A percentile compares a stretch with the other conserved stretches of the same genome.
Evolutionary conservation across 2,329 filamentous ascomycete genomes (phyloP).

Genomic region (Cercospora beticola): DNA sequence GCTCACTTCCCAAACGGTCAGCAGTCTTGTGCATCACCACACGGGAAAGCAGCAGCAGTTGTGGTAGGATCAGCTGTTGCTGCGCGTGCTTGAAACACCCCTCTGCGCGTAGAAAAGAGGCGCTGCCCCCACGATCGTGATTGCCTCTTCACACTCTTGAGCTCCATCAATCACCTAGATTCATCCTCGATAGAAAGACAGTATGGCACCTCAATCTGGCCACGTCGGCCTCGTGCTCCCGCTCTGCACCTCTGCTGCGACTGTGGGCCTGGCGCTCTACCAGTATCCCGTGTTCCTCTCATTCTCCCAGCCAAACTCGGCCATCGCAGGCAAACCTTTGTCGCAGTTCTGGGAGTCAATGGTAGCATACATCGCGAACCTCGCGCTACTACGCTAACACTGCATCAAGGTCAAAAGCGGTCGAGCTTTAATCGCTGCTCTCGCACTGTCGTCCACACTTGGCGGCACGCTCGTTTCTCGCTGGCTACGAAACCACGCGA

Average conservation of each 20-base stretch:
- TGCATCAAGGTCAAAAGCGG: conserved; percentile 25
- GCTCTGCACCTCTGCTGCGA: conserved; percentile 34
- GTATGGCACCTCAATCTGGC: conserved; percentile 30
- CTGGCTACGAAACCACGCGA: conserved; percentile 30
- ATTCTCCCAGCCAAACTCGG: conserved; percentile 24
- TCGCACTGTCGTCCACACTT: conserved; percentile 25
- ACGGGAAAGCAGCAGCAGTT: neutral
- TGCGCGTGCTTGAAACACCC: conserved; percentile 1
- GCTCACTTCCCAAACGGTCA: conserved; percentile 18
- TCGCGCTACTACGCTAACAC: neutral
- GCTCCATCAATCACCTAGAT: neutral
- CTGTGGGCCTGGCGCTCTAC: conserved; percentile 34
- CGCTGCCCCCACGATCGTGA: neutral
- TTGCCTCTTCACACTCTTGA: neutral
- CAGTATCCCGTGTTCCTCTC: conserved; percentile 33
- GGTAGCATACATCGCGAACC: conserved; percentile 5
- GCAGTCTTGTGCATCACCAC: conserved; percentile 18
- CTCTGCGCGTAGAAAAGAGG: conserved; percentile 1
- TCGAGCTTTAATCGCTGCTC: conserved; percentile 23
- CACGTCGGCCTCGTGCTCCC: conserved; percentile 35
- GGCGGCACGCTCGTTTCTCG: conserved; percentile 26
- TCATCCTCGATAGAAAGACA: neutral
- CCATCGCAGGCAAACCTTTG: conserved; percentile 30
- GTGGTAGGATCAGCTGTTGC: neutral
- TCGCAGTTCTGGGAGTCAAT: conserved; percentile 32